Conservation (phyloP, 768 basidiomycete species). For the Podaxis sp. region DNA sequence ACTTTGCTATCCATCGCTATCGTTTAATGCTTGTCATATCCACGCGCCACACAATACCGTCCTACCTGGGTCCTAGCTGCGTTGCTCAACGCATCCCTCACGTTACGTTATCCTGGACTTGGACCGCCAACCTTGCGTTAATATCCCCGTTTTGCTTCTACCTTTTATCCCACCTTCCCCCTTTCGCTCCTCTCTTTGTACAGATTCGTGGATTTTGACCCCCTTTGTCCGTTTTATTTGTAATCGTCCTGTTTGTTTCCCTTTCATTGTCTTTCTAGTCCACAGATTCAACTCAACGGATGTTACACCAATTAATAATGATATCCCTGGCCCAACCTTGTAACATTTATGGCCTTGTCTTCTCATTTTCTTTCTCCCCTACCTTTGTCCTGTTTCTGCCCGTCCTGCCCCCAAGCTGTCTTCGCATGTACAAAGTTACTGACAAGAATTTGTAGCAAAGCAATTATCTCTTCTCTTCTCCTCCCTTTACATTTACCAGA, state of each 20-base stretch:
- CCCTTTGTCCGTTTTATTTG: neutral
- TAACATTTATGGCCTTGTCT: neutral
- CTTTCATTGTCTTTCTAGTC: neutral
- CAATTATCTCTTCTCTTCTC: neutral
- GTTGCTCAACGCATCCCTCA: neutral
- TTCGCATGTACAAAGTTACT: neutral
- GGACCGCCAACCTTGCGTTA: neutral
- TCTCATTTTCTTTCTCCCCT: too few relatives aligned
- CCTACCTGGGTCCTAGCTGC: neutral
- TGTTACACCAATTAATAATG: neutral
- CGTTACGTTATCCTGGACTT: neutral
- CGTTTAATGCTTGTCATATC: neutral
- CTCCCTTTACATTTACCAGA: neutral
- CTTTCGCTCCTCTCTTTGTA: neutral
- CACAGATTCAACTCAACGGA: neutral
- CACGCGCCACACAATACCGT: neutral
- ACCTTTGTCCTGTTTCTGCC: neutral
- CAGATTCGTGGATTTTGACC: neutral
- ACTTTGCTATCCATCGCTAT: slow-evolving; percentile 13
- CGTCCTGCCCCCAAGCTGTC: neutral
- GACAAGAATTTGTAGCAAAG: slow-evolving; percentile 12
- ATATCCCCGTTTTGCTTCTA: neutral
- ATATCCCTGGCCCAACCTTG: neutral
- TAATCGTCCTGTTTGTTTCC: neutral
- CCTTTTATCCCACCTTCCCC: neutral